phyloP scores from a whole-genome alignment of 768 basidiomycete species.

The Royoungia palumana region DNA sequence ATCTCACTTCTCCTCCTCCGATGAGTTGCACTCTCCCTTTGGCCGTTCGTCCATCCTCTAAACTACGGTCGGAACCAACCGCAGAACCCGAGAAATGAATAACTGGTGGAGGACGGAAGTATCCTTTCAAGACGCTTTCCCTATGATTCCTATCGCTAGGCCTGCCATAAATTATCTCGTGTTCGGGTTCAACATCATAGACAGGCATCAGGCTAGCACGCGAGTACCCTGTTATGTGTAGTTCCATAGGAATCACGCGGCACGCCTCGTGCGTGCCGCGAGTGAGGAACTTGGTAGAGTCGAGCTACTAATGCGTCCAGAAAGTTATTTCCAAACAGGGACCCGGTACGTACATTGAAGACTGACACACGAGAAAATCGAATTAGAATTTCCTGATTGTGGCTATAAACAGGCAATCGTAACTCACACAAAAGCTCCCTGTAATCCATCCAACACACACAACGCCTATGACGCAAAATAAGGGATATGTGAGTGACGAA shows the following conservation, averaged over 20 bases:
- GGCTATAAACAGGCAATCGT: no score
- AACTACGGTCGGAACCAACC: slow-evolving; percentile 35
- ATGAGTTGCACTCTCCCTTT: slow-evolving; percentile 48
- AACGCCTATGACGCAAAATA: slow-evolving; percentile 36
- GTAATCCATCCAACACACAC: slow-evolving; percentile 60
- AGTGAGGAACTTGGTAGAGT: slow-evolving; percentile 29
- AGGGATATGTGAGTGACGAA: slow-evolving; percentile 3
- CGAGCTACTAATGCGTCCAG: slow-evolving; percentile 16
- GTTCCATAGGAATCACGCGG: slow-evolving; percentile 50
- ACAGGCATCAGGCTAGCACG: slow-evolving; percentile 23
- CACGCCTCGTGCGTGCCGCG: slow-evolving; percentile 41
- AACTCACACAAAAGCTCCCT: slow-evolving; percentile 49
- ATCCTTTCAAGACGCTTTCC: slow-evolving; percentile 18
- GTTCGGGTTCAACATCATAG: slow-evolving; percentile 2
- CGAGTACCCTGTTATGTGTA: slow-evolving; percentile 41
- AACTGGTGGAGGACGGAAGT: slow-evolving; percentile 39
- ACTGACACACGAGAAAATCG: slow-evolving; percentile 8
- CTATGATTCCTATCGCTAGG: not conserved
- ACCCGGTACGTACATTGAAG: slow-evolving; percentile 18
- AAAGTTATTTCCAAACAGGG: not conserved
- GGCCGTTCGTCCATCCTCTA: slow-evolving; percentile 33
- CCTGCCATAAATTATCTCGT: slow-evolving; percentile 17
- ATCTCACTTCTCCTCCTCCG: slow-evolving; percentile 47
- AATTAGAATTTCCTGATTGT: no score
- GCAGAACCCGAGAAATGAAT: slow-evolving; percentile 50